Evolutionary conservation across 2,329 filamentous ascomycete genomes (phyloP).

Genomic region (Hypoxylon rubiginosum): DNA sequence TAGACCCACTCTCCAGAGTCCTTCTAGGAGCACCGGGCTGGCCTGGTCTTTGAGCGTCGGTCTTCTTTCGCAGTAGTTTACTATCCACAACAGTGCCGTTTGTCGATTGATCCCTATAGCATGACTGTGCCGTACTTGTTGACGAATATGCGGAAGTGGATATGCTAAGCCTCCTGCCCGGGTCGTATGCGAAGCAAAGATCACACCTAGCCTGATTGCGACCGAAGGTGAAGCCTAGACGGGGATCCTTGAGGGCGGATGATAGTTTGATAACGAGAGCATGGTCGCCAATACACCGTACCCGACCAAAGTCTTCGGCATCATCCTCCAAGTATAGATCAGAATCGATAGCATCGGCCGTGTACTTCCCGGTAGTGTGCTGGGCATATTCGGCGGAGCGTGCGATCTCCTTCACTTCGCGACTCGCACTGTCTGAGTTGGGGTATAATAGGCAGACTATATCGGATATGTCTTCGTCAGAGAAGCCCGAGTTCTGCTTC

Average conservation of each 20-base stretch:
- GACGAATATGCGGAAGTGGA: conserved; percentile 95
- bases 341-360: conserved; percentile 64
- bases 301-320: conserved; percentile 64
- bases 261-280: conserved; percentile 88
- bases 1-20: conserved; percentile 79
- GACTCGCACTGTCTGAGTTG: conserved; percentile 77
- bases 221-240: conserved; percentile 86
- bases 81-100: conserved; percentile 93
- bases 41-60: conserved; percentile 54
- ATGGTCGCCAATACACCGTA: conserved; percentile 66
- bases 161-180: conserved; percentile 82
- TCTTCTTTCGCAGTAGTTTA: conserved; percentile 70
- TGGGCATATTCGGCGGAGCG: conserved; percentile 57
- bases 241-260: conserved; percentile 75
- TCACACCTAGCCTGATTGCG: conserved; percentile 81
- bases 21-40: conserved; percentile 59
- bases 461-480: conserved; percentile 85
- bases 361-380: conserved; percentile 64
- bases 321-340: conserved; percentile 67
- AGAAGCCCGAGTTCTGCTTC: conserved; percentile 84
- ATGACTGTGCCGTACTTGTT: conserved; percentile 90
- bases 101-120: conserved; percentile 93
- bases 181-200: conserved; percentile 75
- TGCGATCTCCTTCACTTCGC: conserved; percentile 72
- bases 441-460: conserved; percentile 92